Base-by-base conservation (phyloP, 768 basidiomycete genomes). In the Udeniomyces megalosporus region DNA sequence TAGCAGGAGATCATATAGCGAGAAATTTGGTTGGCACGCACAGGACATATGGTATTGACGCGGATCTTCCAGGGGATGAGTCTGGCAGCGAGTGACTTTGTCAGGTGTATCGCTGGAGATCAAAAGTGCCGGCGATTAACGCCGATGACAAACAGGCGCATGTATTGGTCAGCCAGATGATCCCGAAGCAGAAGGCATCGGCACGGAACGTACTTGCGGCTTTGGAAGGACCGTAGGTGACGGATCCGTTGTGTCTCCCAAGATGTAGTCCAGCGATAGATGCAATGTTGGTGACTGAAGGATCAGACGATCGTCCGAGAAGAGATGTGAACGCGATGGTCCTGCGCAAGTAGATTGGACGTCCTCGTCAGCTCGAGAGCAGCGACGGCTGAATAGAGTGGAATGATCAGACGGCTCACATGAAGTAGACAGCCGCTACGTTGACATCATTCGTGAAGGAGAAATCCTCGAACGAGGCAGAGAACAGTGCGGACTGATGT, bases 41-140 rank as follows among this genome's bases (percentile, higher is more conserved):
- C 68, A 3, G 68, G 68, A 20, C 65, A 66, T 31, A 69, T 60
- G 4, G 66, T 60, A 34, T 69, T 69, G 22, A 67, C 67, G 20
- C 68, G 58, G 24, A 69, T 51, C 44, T 64, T 64, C 44, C 61
- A 51, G 4, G 66, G 66, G 34, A 62, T 54, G 35, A 69, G 66
- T 46, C 67, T 58, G 29, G 58, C 59, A 11, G 68, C 68, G 44
- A 69, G 58, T 1, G n/a, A n/a, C n/a, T n/a, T n/a, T n/a, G n/a
- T n/a, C n/a, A n/a, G n/a, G n/a, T n/a, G n/a, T n/a, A n/a, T n/a
- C n/a, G n/a, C n/a, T n/a, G n/a, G n/a, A n/a, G n/a, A n/a, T n/a
- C n/a, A n/a, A n/a, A n/a, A n/a, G n/a, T n/a, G n/a, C n/a, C n/a
- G n/a, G n/a, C n/a, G n/a, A n/a, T n/a, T n/a, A n/a, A n/a, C n/a